Conservation (phyloP, 1,284 basidiomycete genomes). For the Irpex sp. region DNA sequence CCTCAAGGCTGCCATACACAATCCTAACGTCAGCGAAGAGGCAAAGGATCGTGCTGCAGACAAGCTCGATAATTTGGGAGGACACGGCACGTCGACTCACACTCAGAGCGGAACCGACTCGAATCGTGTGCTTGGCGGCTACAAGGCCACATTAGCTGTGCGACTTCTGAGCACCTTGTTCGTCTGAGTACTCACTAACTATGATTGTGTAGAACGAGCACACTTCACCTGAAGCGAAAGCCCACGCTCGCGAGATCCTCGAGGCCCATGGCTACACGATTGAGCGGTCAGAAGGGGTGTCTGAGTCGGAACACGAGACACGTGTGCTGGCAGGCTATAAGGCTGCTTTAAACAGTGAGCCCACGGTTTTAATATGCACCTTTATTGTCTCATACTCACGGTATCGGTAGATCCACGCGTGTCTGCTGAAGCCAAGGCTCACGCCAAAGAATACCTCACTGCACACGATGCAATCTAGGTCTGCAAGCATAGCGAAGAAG, state of each 20-base stretch:
- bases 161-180: slow-evolving; percentile 12
- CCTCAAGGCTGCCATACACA: slow-evolving; percentile 51
- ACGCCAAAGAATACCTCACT: slow-evolving; percentile 40
- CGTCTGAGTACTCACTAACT: too few relatives aligned
- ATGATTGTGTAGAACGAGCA: slow-evolving; percentile 22
- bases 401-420: slow-evolving; percentile 32
- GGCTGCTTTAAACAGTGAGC: slow-evolving; percentile 43
- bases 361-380: neutral
- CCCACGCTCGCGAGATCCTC: slow-evolving; percentile 35
- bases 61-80: slow-evolving; percentile 38
- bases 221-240: slow-evolving; percentile 45
- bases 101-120: slow-evolving; percentile 21
- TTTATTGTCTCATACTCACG: neutral
- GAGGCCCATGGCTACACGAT: slow-evolving; percentile 27
- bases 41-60: slow-evolving; percentile 46
- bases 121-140: slow-evolving; percentile 38
- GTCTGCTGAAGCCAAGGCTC: slow-evolving; percentile 37
- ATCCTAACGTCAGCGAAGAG: slow-evolving; percentile 48
- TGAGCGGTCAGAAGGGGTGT: slow-evolving; percentile 25
- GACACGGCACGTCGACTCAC: slow-evolving; percentile 5
- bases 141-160: slow-evolving; percentile 50
- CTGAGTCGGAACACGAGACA: slow-evolving; percentile 35
- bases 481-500: neutral
- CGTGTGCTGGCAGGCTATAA: slow-evolving; percentile 47
- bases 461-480: slow-evolving; percentile 24